Base-by-base conservation (phyloP, 73 alveolate genomes). In the Uronychia binucleata region DNA sequence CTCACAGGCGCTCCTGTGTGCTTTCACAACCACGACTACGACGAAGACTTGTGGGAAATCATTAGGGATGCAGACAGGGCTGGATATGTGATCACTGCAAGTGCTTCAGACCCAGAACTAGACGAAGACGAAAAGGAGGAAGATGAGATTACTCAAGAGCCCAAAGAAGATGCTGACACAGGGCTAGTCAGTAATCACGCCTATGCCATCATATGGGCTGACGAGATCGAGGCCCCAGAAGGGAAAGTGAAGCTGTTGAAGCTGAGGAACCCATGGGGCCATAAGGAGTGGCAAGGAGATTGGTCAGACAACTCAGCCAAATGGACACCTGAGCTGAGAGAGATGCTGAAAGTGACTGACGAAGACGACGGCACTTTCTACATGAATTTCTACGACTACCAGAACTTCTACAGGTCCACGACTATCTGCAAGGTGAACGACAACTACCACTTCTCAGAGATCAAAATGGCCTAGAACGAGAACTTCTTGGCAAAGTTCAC, bases 251-350 rank as follows among this genome's bases (percentile, higher is more conserved):
- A 83, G 46, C 89, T 98, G 14, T 86, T 98, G 30, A 96, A 98
- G 81, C 94, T 98, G 14, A 92, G 99, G 88, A 98, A 97, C 89
- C 99, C 99, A 59, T 98, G 99, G 99, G 99, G 99, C 25, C 93
- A 93, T 75, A 90, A 93, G 5, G 99, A 96, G 77, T 97, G 99
- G 99, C 58, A 82, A 74, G 99, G 99, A 0, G 98, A 95, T 81
- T 97, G 99, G 99, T 88, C 97, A 29, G 99, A 97, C 85, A 90
- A 84, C 57, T 93, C 97, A 57, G 92, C 87, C 78, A 95, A 87
- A 86, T 97, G 99, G 99, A 96, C 96, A 31, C 96, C 92, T 29
- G 97, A 96, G 33, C 93, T 97, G 78, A 94, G 98, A 84, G 86
- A 91, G 59, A 85, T 88, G 83, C 86, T 96, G 81, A 84, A 90